These are phyloP conservation scores for Monilinia polystroma DNA, from an alignment of 2,329 filamentous ascomycete genomes.

Conservation along the genomic window DNA sequence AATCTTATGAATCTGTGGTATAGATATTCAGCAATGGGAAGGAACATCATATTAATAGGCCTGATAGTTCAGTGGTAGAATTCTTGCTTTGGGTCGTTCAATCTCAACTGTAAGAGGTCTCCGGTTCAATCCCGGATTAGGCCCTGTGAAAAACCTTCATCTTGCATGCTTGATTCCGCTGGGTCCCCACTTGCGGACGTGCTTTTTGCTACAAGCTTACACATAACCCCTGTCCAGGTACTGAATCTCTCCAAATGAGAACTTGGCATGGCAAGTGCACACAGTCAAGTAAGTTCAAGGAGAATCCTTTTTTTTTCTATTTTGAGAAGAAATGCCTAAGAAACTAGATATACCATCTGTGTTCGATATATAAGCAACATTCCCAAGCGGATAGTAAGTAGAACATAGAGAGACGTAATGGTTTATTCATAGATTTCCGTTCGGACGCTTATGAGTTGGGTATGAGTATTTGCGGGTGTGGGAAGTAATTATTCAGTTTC, in stretches of 20 bases:
- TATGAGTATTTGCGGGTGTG: background rate
- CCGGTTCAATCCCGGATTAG: slow-evolving; percentile 18
- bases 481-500: background rate
- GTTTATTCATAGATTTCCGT: background rate
- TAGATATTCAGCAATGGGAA: fast-evolving
- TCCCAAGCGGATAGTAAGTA: background rate
- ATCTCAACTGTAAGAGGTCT: slow-evolving; percentile 12
- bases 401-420: background rate
- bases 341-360: background rate
- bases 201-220: background rate
- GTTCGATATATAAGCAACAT: background rate
- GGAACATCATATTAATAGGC: fast-evolving
- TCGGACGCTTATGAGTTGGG: background rate
- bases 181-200: background rate
- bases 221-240: background rate
- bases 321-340: background rate
- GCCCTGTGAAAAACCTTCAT: fast-evolving
- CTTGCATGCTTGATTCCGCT: background rate
- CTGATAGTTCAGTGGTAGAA: slow-evolving; percentile 20
- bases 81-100: slow-evolving; percentile 7
- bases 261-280: background rate
- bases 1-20: background rate
- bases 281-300: background rate
- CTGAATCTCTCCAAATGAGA: background rate
- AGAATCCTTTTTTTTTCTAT: too few species aligned